Conservation (phyloP, 2,329 filamentous ascomycete genomes). For the Apiospora saccharicola region DNA sequence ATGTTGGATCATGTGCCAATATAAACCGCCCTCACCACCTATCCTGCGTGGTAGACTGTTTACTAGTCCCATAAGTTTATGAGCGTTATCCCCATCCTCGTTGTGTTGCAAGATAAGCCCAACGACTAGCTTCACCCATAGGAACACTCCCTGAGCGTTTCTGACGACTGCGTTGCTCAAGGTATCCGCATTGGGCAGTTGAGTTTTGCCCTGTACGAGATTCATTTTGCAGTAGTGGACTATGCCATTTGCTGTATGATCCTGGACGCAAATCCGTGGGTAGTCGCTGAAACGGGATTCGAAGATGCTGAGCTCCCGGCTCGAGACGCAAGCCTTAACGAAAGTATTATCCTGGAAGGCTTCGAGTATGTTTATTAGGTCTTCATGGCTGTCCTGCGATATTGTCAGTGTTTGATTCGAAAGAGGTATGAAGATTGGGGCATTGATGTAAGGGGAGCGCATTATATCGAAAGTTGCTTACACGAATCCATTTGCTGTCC, state of each 20-base stretch:
- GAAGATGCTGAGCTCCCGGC: conserved; percentile 25
- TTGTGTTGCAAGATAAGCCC: conserved; percentile 21
- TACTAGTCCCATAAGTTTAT: conserved; percentile 20
- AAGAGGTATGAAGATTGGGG: neutral
- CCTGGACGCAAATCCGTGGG: conserved; percentile 19
- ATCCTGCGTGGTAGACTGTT: neutral
- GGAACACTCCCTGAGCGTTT: conserved; percentile 24
- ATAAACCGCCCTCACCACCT: neutral
- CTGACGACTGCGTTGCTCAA: conserved; percentile 19
- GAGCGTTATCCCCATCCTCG: too few species aligned
- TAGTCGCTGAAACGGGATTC: neutral
- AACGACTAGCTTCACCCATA: conserved; percentile 24
- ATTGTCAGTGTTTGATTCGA: too few species aligned
- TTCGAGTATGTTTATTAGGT: neutral
- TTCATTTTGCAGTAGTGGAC: conserved; percentile 20
- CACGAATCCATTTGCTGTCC: neutral
- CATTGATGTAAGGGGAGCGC: too few species aligned
- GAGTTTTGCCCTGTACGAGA: conserved; percentile 11
- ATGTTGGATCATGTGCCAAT: neutral
- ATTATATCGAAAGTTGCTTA: neutral
- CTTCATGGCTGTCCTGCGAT: neutral
- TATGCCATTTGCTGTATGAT: conserved; percentile 21
- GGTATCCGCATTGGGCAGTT: conserved; percentile 2
- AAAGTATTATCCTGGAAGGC: neutral
- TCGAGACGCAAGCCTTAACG: conserved; percentile 23